Evolutionary conservation across 257 asterid genomes (phyloP).

Genomic region (Sherardia arvensis): DNA sequence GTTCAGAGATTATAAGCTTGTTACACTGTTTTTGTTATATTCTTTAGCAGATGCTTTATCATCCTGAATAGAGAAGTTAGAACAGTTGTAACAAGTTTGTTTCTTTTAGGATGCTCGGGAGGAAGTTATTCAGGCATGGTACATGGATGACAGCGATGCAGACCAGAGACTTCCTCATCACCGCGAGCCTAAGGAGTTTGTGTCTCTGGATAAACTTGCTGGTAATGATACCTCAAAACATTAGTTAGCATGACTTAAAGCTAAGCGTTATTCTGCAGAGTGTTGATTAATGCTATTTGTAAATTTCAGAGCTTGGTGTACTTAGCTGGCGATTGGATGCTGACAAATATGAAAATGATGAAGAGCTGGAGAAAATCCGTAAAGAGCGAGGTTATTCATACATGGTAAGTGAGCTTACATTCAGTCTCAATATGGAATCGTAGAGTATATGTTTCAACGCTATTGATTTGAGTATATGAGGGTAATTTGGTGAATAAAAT

Average conservation of each 20-base stretch:
- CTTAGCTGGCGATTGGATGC: constrained; percentile 94
- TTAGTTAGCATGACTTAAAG: background rate
- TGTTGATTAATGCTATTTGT: background rate
- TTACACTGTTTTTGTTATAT: background rate
- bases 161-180: constrained; percentile 97
- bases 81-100: constrained; percentile 2
- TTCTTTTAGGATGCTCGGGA: constrained; percentile 51
- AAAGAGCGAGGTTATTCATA: constrained; percentile 79
- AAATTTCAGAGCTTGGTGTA: constrained; percentile 69
- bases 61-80: background rate
- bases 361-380: constrained; percentile 76
- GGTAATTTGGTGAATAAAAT: background rate
- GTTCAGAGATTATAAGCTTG: background rate
- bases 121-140: constrained; percentile 92
- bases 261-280: too few relatives aligned
- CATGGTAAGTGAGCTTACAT: constrained; percentile 39
- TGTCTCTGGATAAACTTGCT: constrained; percentile 77
- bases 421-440: background rate
- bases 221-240: constrained; percentile 32
- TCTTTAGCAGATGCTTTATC: background rate
- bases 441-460: background rate
- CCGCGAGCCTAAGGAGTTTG: constrained; percentile 66
- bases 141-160: constrained; percentile 81
- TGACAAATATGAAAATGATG: constrained; percentile 83
- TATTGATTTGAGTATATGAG: background rate